Base-by-base conservation (phyloP, 345 rosid genomes). In the Rhizophora apiculata region DNA sequence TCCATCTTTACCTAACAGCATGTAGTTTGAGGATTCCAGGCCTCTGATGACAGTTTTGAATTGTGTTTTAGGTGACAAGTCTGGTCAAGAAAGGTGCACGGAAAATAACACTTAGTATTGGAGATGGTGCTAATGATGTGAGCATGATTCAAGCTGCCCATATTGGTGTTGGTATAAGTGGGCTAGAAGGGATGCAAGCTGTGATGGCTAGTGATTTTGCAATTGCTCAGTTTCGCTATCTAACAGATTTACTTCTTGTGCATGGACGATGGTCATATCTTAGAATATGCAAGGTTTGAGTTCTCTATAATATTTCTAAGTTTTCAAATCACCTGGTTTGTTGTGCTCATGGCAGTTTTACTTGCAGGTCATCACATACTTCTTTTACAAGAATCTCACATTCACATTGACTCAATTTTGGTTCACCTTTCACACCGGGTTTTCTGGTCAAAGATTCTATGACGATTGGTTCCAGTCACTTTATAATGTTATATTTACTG, bases 61-160 rank as follows among this genome's bases (percentile, higher is more conserved):
- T 37, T 36, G 24, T 5, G 32, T 71, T 76, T 81, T 72, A 96
- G 99, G 99, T 96, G 75, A 96, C 99, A 62, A 92, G 96, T 71
- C 72, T 96, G 76, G 91, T 96, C 55, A 96, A 89, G 84, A 96
- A 90, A 80, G 99, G 99, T 56, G 99, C 99, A 27, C 79, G 78
- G 60, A 96, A 92, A 80, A 96, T 90, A 81, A 96, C 99, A 6
- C 99, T 96, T 70, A 86, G 98, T 76, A 96, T 96, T 73, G 99
- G 99, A 58, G 99, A 96, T 82, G 99, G 99, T 80, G 99, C 99
- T 67, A 96, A 96, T 82, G 99, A 96, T 78, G 99, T 96, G 76
- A 92, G 98, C 86, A 96, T 96, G 99, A 96, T 96, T 79, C 99
- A 96, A 82, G 99, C 99, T 39, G 98, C 99, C 77, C 99, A 96